A percentile compares a stretch with the other conserved stretches of the same genome.
Conservation (phyloP, 202 grass and related monocot genomes). For the Panicum virgatum region DNA sequence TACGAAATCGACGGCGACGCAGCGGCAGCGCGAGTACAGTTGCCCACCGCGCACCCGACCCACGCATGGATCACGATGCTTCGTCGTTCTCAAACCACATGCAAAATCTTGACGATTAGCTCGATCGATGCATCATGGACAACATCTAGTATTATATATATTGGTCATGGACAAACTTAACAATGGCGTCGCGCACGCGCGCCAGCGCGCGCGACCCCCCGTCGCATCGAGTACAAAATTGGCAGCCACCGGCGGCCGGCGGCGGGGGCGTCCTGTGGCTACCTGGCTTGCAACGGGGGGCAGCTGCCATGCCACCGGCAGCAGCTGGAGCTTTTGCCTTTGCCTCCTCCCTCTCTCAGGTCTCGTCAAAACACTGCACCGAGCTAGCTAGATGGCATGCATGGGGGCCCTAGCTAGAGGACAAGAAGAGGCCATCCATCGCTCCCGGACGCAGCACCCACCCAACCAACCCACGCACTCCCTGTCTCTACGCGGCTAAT, state of each 20-base stretch:
- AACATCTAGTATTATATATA: slow-evolving; percentile 42
- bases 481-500: slow-evolving; percentile 52
- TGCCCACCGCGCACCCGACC: background rate
- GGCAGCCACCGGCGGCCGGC: slow-evolving; percentile 50
- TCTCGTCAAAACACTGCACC: slow-evolving; percentile 49
- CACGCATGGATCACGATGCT: background rate
- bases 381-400: slow-evolving; percentile 17
- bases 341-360: slow-evolving; percentile 1
- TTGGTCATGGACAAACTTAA: slow-evolving; percentile 39
- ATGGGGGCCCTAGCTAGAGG: background rate
- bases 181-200: slow-evolving; percentile 33
- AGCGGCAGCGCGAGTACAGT: background rate
- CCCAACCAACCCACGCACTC: background rate
- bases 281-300: slow-evolving; percentile 71
- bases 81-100: background rate
- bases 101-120: background rate
- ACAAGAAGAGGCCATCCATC: slow-evolving; percentile 3
- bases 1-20: background rate
- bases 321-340: background rate
- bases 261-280: slow-evolving; percentile 20
- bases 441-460: slow-evolving; percentile 22
- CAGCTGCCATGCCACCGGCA: no score
- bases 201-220: slow-evolving; percentile 18
- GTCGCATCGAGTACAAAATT: slow-evolving; percentile 97
- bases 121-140: background rate